phyloP scores from a whole-genome alignment of 306 rosid species.

The Cicer judaicum region DNA sequence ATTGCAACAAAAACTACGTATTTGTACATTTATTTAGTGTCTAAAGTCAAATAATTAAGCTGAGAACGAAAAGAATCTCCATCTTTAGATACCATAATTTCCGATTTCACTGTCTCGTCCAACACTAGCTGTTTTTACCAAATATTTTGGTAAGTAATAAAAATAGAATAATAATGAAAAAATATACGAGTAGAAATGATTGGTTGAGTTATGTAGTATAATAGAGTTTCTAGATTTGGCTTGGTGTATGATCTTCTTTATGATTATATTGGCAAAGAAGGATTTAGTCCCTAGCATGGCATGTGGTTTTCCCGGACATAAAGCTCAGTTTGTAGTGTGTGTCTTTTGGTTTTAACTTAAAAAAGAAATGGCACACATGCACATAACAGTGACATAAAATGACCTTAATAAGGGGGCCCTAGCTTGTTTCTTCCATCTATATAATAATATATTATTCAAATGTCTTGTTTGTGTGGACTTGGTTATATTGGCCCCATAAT shows the following conservation, averaged over 20 bases:
- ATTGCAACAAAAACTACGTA: no score
- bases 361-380: constrained; percentile 39
- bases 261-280: constrained; percentile 11
- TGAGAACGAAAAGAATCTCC: not conserved
- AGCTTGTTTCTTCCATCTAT: constrained; percentile 11
- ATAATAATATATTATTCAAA: not conserved
- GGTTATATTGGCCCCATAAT: constrained; percentile 27
- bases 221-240: constrained; percentile 39
- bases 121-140: not conserved
- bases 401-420: constrained; percentile 15
- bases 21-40: no score
- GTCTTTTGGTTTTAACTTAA: constrained; percentile 34
- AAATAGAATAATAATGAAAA: not conserved
- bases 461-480: constrained; percentile 30
- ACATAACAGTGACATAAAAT: constrained; percentile 28
- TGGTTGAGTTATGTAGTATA: not conserved
- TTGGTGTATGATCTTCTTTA: constrained; percentile 35
- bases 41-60: no score
- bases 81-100: no score
- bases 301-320: constrained; percentile 23
- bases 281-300: constrained; percentile 9
- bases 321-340: constrained; percentile 14
- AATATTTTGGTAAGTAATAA: not conserved
- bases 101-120: no score
- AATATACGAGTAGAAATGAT: not conserved